Base-by-base conservation (phyloP, 345 rosid species). In the Isatis tinctoria region DNA sequence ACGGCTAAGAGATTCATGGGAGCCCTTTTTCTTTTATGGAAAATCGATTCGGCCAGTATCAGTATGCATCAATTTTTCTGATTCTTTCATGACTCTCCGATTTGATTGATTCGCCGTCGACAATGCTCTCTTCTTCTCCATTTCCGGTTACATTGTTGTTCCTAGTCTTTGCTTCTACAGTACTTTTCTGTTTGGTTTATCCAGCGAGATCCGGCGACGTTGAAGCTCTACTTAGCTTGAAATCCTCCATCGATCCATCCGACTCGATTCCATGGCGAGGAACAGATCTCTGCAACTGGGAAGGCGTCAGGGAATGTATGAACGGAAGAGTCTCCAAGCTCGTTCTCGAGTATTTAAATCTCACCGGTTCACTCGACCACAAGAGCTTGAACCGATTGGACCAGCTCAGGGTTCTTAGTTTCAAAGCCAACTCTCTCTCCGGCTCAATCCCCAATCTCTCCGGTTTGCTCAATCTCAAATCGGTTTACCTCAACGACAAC, bases 341-440 rank as follows among this genome's bases (percentile, higher is more conserved):
- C 26, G 92, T 95, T 5, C 79, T 92, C 0, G 97, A 92, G 86
- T 66, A 72, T 68, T 74, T 83, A 28, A 92, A 90, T 78, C 82
- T 92, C 72, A 84, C 82, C 0, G 97, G 99, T 4, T 67, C 81
- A 61, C 79, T 92, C 5, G 85, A 88, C 33, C 77, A 57, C 22
- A 76, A 72, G 68, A 77, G 49, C 71, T 33, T 95, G 60, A 88
- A 87, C 60, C 90, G 76, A 35, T 69, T 95, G 49, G 96, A 92
- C 66, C 97, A 92, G 63, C 88, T 95, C 11, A 85, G 99, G 4
- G 99, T 95, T 10, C 67, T 95, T 59, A 95, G 99, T 66, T 87
- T 95, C 82, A 95, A 95, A 68, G 83, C 88, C 1, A 95, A 95
- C 79, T 86, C 90, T 6, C 71, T 95, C 75, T 83, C 96, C 4